These are phyloP conservation scores for Fusarium palustre DNA, from an alignment of 2,329 filamentous ascomycete genomes.

Conservation along the genomic window DNA sequence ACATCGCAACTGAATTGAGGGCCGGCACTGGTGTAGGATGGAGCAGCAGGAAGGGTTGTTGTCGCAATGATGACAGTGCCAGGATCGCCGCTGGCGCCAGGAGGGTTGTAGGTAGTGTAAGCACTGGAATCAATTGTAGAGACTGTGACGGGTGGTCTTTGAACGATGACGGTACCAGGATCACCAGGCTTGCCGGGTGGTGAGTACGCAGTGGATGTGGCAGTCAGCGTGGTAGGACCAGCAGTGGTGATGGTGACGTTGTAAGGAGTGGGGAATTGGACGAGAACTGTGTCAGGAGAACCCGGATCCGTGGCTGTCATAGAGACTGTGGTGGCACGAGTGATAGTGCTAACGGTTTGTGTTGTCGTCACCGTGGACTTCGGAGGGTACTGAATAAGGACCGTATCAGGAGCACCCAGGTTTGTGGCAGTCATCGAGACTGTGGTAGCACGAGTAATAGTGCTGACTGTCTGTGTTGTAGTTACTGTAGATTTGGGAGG, in stretches of 20 bases:
- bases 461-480: slow-evolving; percentile 12
- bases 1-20: slow-evolving; percentile 29
- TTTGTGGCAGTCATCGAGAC: neutral
- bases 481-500: slow-evolving; percentile 15
- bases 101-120: slow-evolving; percentile 19
- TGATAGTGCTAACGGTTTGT: slow-evolving; percentile 5
- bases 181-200: neutral
- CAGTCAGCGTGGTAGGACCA: neutral
- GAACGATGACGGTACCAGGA: slow-evolving; percentile 8
- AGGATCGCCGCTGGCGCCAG: slow-evolving; percentile 14
- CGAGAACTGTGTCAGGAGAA: slow-evolving; percentile 1
- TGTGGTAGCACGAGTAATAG: neutral
- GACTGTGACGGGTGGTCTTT: slow-evolving; percentile 5
- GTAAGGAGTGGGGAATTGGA: slow-evolving; percentile 1
- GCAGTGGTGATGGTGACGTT: slow-evolving; percentile 6
- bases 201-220: neutral
- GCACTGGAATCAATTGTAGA: slow-evolving; percentile 4
- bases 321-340: neutral
- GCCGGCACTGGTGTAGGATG: neutral
- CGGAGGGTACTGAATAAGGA: neutral
- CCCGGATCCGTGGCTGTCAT: slow-evolving; percentile 1
- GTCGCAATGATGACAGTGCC: slow-evolving; percentile 31
- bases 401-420: neutral
- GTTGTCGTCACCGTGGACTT: slow-evolving; percentile 13
- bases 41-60: slow-evolving; percentile 5